Evolutionary conservation across 176 grass and related monocot genomes (phyloP).

Genomic region (Pharus latifolius): DNA sequence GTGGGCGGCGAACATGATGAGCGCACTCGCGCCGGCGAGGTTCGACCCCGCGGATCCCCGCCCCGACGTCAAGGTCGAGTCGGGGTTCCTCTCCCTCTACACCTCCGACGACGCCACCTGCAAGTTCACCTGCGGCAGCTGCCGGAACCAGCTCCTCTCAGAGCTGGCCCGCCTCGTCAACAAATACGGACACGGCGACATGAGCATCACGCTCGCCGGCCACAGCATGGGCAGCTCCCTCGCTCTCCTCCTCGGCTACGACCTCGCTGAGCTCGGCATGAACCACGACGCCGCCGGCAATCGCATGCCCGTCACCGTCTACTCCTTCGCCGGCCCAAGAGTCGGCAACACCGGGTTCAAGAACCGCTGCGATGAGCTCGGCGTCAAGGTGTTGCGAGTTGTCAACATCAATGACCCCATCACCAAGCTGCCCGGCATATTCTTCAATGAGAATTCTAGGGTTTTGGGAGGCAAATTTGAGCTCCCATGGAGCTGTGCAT

Average conservation of each 20-base stretch:
- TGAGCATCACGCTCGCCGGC: slow-evolving; percentile 64
- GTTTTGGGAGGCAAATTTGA: slow-evolving; percentile 24
- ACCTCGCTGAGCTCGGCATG: slow-evolving; percentile 57
- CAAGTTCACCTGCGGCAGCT: slow-evolving; percentile 50
- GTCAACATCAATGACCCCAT: slow-evolving; percentile 64
- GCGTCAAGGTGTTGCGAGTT: slow-evolving; percentile 64
- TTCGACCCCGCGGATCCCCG: slow-evolving; percentile 52
- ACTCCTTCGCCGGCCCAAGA: slow-evolving; percentile 57
- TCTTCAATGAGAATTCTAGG: slow-evolving; percentile 54
- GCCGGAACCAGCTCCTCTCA: slow-evolving; percentile 67
- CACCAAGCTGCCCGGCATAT: slow-evolving; percentile 58
- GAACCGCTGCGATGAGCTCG: slow-evolving; percentile 59
- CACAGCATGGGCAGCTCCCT: slow-evolving; percentile 93
- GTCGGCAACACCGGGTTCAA: slow-evolving; percentile 65
- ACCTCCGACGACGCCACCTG: slow-evolving; percentile 42
- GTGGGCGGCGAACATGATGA: slow-evolving; percentile 86
- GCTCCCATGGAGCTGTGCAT: slow-evolving; percentile 55
- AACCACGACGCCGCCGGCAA: not conserved
- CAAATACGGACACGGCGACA: slow-evolving; percentile 34
- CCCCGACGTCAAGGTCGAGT: slow-evolving; percentile 58
- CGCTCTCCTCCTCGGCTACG: slow-evolving; percentile 61
- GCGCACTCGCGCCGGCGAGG: slow-evolving; percentile 51
- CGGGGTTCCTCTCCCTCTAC: slow-evolving; percentile 64
- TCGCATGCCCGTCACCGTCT: slow-evolving; percentile 52
- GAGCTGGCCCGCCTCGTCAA: slow-evolving; percentile 33